Evolutionary conservation across 441 rosid genomes (phyloP).

Genomic region (Kokia cookei): DNA sequence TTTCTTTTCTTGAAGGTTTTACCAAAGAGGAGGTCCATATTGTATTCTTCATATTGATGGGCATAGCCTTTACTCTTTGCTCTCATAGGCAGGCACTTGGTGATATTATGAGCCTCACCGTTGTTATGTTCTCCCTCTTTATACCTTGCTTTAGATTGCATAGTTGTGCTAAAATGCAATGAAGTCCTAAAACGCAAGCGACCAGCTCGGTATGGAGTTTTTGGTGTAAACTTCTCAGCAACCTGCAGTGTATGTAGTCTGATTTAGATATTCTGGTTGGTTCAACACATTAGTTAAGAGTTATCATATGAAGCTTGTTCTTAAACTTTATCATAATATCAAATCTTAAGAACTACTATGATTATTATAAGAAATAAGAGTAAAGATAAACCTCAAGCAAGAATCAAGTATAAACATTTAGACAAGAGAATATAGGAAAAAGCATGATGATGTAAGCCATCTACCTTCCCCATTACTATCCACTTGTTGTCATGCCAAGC

Average conservation of each 20-base stretch:
- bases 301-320: neutral
- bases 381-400: neutral
- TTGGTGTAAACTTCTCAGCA: neutral
- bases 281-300: neutral
- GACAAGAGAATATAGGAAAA: neutral
- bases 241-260: conserved; percentile 17
- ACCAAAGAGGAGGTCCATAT: neutral
- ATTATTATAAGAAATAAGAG: neutral
- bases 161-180: neutral
- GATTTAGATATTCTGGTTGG: neutral
- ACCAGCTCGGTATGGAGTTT: neutral
- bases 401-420: neutral
- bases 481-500: conserved; percentile 28
- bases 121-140: neutral
- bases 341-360: neutral
- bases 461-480: conserved; percentile 30
- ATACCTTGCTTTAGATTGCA: conserved; percentile 1
- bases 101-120: neutral
- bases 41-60: neutral
- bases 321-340: neutral
- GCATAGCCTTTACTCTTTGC: conserved; percentile 1
- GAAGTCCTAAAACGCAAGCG: conserved; percentile 7
- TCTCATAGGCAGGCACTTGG: neutral
- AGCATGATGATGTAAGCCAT: neutral
- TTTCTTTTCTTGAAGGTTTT: conserved; percentile 20